Percentiles rank a stretch among this genome's conserved stretches.
phyloP scores from a whole-genome alignment of 1,284 basidiomycete species.

The Ustilago hordei region DNA sequence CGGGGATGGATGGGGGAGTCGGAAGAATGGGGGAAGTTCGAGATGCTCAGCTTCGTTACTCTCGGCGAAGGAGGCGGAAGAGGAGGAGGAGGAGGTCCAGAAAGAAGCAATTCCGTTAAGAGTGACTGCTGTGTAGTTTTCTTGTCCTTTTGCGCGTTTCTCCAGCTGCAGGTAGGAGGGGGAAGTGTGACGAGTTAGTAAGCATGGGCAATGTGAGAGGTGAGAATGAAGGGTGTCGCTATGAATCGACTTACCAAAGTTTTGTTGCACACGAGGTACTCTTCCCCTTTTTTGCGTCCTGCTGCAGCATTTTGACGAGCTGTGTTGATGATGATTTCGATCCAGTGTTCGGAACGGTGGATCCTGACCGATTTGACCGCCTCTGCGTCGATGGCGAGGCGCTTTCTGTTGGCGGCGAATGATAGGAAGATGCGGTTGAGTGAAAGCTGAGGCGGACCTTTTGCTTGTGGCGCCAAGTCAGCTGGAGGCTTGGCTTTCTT shows the following conservation, averaged over 20 bases:
- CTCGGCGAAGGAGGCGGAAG: background rate
- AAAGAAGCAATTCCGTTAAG: constrained; percentile 35
- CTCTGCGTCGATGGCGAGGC: constrained; percentile 88
- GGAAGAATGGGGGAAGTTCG: constrained; percentile 45
- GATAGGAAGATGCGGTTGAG: constrained; percentile 82
- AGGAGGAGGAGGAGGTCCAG: constrained; percentile 15
- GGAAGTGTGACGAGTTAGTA: too few species aligned
- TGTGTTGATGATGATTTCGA: constrained; percentile 78
- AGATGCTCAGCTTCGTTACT: constrained; percentile 2
- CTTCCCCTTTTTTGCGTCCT: constrained; percentile 72
- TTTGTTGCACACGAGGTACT: constrained; percentile 74
- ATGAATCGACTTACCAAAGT: constrained; percentile 71
- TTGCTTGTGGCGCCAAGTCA: constrained; percentile 6
- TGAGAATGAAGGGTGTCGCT: background rate
- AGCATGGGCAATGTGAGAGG: constrained; percentile 1
- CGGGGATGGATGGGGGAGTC: constrained; percentile 2
- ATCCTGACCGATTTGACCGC: constrained; percentile 84
- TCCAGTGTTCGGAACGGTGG: constrained; percentile 82
- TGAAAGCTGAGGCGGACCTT: constrained; percentile 68
- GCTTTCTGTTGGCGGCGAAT: constrained; percentile 85
- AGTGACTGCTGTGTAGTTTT: constrained; percentile 43
- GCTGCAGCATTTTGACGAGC: constrained; percentile 4
- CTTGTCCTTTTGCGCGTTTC: constrained; percentile 36
- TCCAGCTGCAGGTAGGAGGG: constrained; percentile 36
- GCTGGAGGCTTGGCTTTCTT: constrained; percentile 2